Evolutionary conservation across 306 rosid species (phyloP).

Genomic region (Albizia julibrissin): DNA sequence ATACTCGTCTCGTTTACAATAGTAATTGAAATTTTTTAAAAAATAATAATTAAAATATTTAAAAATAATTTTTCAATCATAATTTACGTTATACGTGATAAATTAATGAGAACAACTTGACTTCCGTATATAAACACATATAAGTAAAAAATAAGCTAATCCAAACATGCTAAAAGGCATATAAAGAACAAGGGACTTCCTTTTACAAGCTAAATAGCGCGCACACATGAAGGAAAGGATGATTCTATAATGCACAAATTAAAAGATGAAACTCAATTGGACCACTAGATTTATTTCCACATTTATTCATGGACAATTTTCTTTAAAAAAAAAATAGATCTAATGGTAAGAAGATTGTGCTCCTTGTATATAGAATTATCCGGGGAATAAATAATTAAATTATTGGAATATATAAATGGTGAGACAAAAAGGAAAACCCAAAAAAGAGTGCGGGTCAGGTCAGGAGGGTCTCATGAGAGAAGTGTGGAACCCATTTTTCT

Average conservation of each 20-base stretch:
- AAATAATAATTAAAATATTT: too few relatives aligned
- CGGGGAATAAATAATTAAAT: not conserved
- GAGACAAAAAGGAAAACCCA: conserved; percentile 32
- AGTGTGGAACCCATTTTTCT: conserved; percentile 67
- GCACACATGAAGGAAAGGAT: not conserved
- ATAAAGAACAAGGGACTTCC: not conserved
- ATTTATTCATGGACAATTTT: not conserved
- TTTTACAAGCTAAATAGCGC: not conserved
- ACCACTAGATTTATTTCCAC: not conserved
- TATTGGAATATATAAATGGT: conserved; percentile 17
- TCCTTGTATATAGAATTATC: not conserved
- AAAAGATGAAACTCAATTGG: not conserved
- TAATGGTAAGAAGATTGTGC: not conserved
- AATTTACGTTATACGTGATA: too few relatives aligned
- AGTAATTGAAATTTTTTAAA: too few relatives aligned
- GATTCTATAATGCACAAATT: not conserved
- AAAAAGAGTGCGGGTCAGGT: not conserved
- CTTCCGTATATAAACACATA: too few relatives aligned
- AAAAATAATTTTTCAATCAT: too few relatives aligned
- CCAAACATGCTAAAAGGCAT: too few relatives aligned
- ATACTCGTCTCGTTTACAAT: too few relatives aligned
- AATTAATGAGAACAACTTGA: too few relatives aligned
- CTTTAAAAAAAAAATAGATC: not conserved
- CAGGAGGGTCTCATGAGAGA: conserved; percentile 60
- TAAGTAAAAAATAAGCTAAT: too few relatives aligned